Evolutionary conservation across 169 alveolate genomes (phyloP), one percentile per base, ranked within the genome.

Genomic region (Plasmodium ovale): DNA sequence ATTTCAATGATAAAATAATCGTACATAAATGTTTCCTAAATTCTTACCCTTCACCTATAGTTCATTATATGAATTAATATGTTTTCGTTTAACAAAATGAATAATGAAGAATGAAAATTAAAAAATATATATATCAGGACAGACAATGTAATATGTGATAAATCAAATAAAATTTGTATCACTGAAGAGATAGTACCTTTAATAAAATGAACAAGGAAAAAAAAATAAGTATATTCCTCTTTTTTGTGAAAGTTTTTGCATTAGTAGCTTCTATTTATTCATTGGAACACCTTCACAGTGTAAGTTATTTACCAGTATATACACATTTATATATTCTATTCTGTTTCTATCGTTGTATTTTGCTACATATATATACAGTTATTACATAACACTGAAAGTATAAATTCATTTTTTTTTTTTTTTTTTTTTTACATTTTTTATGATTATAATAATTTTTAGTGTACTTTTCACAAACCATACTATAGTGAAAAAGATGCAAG

Each of bases 221-320:
- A 19, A 65, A n/a, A 35, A 12, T 65, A 31, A 37, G 35, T n/a
- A 47, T 37, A 65, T 25, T 31, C 3, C 21, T 37, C 31, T 12
- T 65, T 65, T 31, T 31, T 29, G 7, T 27, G 73, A 65, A 31
- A 65, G 21, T 65, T 65, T 19, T 65, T 25, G 19, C 35, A 65
- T 65, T 65, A 65, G 6, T 19, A 9, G 29, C 19, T 19, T 65
- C 35, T 12, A 39, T 65, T 65, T 19, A 35, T 19, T n/a, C 7
- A 16, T 65, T 23, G 12, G 51, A 65, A 65, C 16, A 37, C 1
- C 12, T n/a, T 47, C 29, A 29, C 27, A 37, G 35, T 16, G 73
- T 65, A 65, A 65, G 27, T 65, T n/a, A 19, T 33, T 65, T 33
- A 65, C 29, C 42, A 31, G 3, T 19, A 10, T n/a, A 27, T 65